phyloP scores from a whole-genome alignment of 2,329 filamentous ascomycete genomes.

The Chaetothyriales sp. region DNA sequence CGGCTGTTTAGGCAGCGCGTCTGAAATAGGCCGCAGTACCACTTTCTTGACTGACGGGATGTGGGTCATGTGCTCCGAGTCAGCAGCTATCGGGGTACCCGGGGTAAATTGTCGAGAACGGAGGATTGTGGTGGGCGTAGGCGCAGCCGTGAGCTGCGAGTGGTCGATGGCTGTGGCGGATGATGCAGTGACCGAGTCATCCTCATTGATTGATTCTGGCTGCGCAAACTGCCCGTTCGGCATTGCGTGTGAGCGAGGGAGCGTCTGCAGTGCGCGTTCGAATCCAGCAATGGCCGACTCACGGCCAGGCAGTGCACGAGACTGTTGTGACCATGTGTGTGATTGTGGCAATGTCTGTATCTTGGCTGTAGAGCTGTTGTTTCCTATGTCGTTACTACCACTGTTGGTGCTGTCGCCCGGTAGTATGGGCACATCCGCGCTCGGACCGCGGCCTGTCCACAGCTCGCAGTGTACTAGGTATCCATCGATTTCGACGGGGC shows the following conservation, averaged over 20 bases:
- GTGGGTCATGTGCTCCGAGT: constrained; percentile 35
- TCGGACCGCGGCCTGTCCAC: constrained; percentile 50
- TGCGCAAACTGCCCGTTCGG: constrained; percentile 21
- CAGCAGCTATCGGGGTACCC: constrained; percentile 5
- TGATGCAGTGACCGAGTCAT: constrained; percentile 26
- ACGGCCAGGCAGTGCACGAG: background rate
- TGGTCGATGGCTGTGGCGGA: constrained; percentile 25
- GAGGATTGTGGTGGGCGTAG: constrained; percentile 17
- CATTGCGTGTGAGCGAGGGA: constrained; percentile 27
- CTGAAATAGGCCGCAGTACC: constrained; percentile 51
- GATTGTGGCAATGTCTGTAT: constrained; percentile 1
- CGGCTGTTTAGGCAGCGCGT: constrained; percentile 55
- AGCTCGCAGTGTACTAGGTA: constrained; percentile 56
- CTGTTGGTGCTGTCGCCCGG: constrained; percentile 23
- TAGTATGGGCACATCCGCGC: constrained; percentile 48
- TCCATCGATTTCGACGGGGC: constrained; percentile 56
- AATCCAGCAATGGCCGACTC: constrained; percentile 17
- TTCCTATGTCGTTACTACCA: background rate
- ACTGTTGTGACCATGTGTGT: constrained; percentile 3
- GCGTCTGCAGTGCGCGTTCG: constrained; percentile 21
- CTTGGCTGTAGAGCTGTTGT: background rate
- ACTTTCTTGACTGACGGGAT: constrained; percentile 53
- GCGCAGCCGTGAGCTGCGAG: constrained; percentile 5
- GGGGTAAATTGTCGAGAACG: constrained; percentile 14
- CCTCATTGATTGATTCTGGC: constrained; percentile 19